Base-by-base conservation (phyloP, 106 monocot genomes). In the Narthecium ossifragum region DNA sequence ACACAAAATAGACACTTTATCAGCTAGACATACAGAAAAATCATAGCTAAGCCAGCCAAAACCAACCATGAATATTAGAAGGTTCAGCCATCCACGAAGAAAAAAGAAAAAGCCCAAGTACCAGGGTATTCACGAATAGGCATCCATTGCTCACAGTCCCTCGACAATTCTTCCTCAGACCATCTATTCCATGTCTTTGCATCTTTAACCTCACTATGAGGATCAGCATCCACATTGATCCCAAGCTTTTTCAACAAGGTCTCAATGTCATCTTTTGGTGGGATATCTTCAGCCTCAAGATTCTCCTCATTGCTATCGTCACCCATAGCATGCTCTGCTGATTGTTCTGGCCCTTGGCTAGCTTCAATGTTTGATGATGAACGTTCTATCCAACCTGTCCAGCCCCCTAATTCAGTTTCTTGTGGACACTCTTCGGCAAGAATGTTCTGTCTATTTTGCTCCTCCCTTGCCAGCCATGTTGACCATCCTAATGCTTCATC, bases 101-200 rank as follows among this genome's bases (percentile, higher is more conserved):
- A 66, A 52, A 63, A 80, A 26, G 46, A 54, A 69, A n/a, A 67
- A 62, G 53, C 21, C 17, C 21, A 67, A 40, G 41, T 83, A 94
- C 94, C 89, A 71, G 69, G 65, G 68, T 78, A 57, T 67, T 83
- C 70, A 40, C 57, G 86, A 64, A 94, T 65, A 80, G 94, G 94
- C 90, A 90, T 83, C 90, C 94, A 90, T 69, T 94, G 90, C 39
- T 66, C 72, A 51, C 50, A 62, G 32, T 83, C 94, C 75, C 94
- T 77, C 51, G 61, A 75, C 56, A 75, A 33, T 55, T 94, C 90
- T 57, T 80, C 86, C 55, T 56, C 49, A 22, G 90, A 80, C 94
- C 94, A 94, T 66, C 69, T 90, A 64, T 86, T 85, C 94, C 94
- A 94, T 12, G 86, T 90, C 60, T 66, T 20, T 38, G 83, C 46